Conservation (phyloP, 495 filamentous ascomycete genomes). For the Annulohypoxylon bovei region DNA sequence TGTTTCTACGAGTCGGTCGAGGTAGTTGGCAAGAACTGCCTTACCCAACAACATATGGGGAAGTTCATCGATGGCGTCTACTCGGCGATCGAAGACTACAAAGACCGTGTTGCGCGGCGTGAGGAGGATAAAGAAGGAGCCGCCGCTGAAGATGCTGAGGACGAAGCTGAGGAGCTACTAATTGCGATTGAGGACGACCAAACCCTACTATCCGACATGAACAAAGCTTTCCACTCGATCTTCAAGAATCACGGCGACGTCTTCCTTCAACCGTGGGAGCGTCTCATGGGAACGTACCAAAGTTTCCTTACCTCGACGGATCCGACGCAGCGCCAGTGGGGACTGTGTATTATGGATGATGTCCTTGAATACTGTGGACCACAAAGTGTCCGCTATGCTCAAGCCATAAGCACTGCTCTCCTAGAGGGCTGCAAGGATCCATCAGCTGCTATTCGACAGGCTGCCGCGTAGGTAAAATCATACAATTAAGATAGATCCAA, state of each 20-base stretch:
- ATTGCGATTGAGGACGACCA: slow-evolving; percentile 98
- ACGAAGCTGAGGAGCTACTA: slow-evolving; percentile 80
- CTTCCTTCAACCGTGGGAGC: slow-evolving; percentile 90
- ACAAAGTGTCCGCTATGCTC: slow-evolving; percentile 82
- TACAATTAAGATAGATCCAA: neutral
- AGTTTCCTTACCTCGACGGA: slow-evolving; percentile 84
- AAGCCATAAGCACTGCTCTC: slow-evolving; percentile 85
- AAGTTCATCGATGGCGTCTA: slow-evolving; percentile 86
- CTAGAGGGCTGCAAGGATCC: slow-evolving; percentile 82
- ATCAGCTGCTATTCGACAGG: slow-evolving; percentile 92
- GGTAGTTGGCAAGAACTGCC: slow-evolving; percentile 84
- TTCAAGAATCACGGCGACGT: slow-evolving; percentile 91
- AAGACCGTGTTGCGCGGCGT: slow-evolving; percentile 80
- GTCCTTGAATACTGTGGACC: slow-evolving; percentile 95
- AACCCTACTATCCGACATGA: slow-evolving; percentile 97
- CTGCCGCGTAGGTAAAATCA: slow-evolving; percentile 67
- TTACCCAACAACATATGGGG: slow-evolving; percentile 79
- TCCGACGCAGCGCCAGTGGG: slow-evolving; percentile 96
- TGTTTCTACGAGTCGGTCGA: slow-evolving; percentile 99
- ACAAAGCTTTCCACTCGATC: slow-evolving; percentile 99
- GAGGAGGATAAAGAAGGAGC: slow-evolving; percentile 77
- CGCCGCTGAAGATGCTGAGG: slow-evolving; percentile 82
- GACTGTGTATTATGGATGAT: slow-evolving; percentile 97
- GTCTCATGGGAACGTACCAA: slow-evolving; percentile 83
- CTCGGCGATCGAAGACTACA: slow-evolving; percentile 90